Conservation (phyloP, 129 eudicot species). For the Dittrichia graveolens region DNA sequence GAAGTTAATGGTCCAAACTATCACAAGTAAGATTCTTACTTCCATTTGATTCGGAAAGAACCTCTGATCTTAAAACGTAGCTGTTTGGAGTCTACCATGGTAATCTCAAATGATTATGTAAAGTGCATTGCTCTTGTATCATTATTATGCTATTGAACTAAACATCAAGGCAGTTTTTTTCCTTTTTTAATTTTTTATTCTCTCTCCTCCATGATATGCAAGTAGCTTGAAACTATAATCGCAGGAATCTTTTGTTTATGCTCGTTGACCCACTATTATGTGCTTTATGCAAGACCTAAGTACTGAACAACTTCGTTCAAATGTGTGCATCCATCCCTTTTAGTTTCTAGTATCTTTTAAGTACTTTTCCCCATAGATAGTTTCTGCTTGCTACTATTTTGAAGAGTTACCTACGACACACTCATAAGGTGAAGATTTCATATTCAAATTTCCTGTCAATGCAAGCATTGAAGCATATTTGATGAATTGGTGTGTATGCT, state of each 20-base stretch:
- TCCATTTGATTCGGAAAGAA: conserved; percentile 6
- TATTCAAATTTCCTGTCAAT: not conserved
- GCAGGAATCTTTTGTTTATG: no score
- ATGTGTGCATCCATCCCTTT: no score
- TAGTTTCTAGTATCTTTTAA: no score
- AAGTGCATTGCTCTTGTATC: not conserved
- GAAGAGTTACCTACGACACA: not conserved
- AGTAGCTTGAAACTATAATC: conserved; percentile 13
- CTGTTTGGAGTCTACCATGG: not conserved
- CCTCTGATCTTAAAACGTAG: conserved; percentile 2
- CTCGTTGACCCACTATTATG: no score
- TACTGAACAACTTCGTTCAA: no score
- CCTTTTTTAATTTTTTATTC: not conserved
- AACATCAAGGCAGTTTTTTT: not conserved
- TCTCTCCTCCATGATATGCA: not conserved
- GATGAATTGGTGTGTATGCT: not conserved
- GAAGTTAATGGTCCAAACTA: conserved; percentile 63
- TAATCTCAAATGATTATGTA: not conserved
- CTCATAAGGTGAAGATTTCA: not conserved
- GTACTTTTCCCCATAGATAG: not conserved
- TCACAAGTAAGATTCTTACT: conserved; percentile 58
- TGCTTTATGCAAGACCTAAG: no score
- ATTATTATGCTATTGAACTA: not conserved
- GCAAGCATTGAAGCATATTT: no score
- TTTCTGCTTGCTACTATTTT: not conserved